These are phyloP conservation scores for Pseudocercospora ulei DNA, from an alignment of 2,329 filamentous ascomycete genomes.

Conservation along the genomic window DNA sequence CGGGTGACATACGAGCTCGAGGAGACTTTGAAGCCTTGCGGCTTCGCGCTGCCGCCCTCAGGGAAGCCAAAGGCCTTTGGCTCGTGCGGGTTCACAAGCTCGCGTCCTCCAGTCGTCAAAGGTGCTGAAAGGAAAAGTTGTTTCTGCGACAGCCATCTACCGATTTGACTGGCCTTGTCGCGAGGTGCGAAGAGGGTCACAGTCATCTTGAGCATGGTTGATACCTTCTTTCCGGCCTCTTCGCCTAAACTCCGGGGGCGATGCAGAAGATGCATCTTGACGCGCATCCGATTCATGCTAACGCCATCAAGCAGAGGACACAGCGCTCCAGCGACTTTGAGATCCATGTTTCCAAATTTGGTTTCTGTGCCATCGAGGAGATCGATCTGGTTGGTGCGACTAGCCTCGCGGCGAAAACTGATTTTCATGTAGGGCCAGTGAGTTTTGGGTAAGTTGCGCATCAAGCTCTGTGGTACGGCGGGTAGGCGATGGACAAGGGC, in stretches of 20 bases:
- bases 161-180: slow-evolving; percentile 55
- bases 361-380: slow-evolving; percentile 62
- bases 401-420: slow-evolving; percentile 47
- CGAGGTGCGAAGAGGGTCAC: slow-evolving; percentile 72
- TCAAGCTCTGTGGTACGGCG: slow-evolving; percentile 9
- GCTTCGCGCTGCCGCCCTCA: slow-evolving; percentile 7
- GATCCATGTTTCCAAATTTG: slow-evolving; percentile 68
- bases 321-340: slow-evolving; percentile 56
- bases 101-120: slow-evolving; percentile 56
- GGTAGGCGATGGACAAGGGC: slow-evolving; percentile 26
- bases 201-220: slow-evolving; percentile 53
- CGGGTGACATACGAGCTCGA: slow-evolving; percentile 42
- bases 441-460: slow-evolving; percentile 16
- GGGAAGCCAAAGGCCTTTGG: slow-evolving; percentile 34
- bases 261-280: slow-evolving; percentile 60
- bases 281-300: slow-evolving; percentile 53
- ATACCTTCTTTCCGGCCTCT: slow-evolving; percentile 52
- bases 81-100: slow-evolving; percentile 67
- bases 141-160: slow-evolving; percentile 55
- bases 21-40: slow-evolving; percentile 9
- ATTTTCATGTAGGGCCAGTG: slow-evolving; percentile 66
- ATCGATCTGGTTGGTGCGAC: slow-evolving; percentile 48
- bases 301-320: slow-evolving; percentile 61
- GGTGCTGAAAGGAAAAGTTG: slow-evolving; percentile 59
- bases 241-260: slow-evolving; percentile 58